phyloP scores from a whole-genome alignment of 73 alveolate species.

The Stentor coeruleus region DNA sequence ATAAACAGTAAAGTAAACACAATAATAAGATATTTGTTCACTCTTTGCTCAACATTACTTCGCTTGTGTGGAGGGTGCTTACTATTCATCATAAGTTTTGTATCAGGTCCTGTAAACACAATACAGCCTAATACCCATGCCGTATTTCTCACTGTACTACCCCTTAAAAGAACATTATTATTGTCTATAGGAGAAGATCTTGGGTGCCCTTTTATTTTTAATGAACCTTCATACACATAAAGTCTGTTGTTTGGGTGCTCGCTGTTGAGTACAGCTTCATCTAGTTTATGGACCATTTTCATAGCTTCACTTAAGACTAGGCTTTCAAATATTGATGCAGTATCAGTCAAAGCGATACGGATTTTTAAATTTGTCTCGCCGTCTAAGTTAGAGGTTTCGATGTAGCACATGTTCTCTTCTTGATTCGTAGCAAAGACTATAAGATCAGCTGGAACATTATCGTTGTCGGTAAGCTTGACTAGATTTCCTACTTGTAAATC shows the following conservation, averaged over 20 bases:
- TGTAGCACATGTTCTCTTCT: constrained; percentile 68
- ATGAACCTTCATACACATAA: constrained; percentile 60
- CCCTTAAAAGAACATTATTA: constrained; percentile 2
- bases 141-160: constrained; percentile 63
- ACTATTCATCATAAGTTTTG: constrained; percentile 76
- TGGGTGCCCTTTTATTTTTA: constrained; percentile 48
- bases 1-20: constrained; percentile 11
- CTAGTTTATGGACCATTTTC: constrained; percentile 19
- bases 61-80: constrained; percentile 27
- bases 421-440: constrained; percentile 64
- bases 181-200: constrained; percentile 43
- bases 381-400: constrained; percentile 96
- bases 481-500: constrained; percentile 19
- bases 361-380: constrained; percentile 98
- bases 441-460: constrained; percentile 83
- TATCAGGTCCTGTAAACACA: constrained; percentile 60
- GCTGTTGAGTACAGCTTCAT: constrained; percentile 44
- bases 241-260: constrained; percentile 61
- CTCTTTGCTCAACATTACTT: constrained; percentile 4
- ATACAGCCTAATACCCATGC: constrained; percentile 64
- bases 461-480: constrained; percentile 45
- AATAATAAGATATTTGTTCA: constrained; percentile 9
- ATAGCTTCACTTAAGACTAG: background rate
- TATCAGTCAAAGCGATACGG: constrained; percentile 56
- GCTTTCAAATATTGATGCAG: constrained; percentile 23